Base-by-base conservation (phyloP, 768 basidiomycete genomes). In the Stropharia rugosoannulata region DNA sequence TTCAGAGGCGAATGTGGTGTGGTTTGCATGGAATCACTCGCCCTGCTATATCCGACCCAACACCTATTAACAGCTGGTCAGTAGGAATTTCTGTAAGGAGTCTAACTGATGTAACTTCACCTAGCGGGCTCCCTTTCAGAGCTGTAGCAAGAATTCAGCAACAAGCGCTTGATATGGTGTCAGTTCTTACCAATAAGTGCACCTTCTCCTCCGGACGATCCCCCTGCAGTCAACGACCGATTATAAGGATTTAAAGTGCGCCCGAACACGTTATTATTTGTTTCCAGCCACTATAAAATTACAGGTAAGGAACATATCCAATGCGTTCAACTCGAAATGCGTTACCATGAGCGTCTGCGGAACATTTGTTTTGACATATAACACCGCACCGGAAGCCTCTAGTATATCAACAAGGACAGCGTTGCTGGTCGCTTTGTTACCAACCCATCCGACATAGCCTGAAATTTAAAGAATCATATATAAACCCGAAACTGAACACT, bases 171-270 rank as follows among this genome's bases (percentile, higher is more conserved):
- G 9, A 3, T 27, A 5, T 9, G 3, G 45, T n/a, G 11, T 32
- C 45, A 11, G 11, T 46, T 46, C 66, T 76, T 61, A 64, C 84
- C 85, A 41, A 93, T 62, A 6, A 95, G 77, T 1, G 92, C 89
- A 40, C 88, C 89, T 72, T 95, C 93, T 35, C 93, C 93, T 5
- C 93, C 93, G 3, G 87, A 90, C 0, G 90, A 93, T 1, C 93
- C 93, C 10, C 93, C 92, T 4, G 76, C 71, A 5, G 88, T 91
- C 44, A 91, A 73, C 15, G 77, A 76, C 9, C 86, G 80, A 65
- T 93, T 92, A 65, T 78, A 73, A 0, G 93, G 93, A 63, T 94
- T 93, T 13, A 73, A 64, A 0, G 93, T 94, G 50, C 89, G 77
- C 1, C 92, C 93, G 62, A 89, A 95, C 27, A 93, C 75, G 57